Percentiles rank a stretch among this genome's conserved stretches.
Conservation (phyloP, 768 basidiomycete species). For the Inosperma sp. region DNA sequence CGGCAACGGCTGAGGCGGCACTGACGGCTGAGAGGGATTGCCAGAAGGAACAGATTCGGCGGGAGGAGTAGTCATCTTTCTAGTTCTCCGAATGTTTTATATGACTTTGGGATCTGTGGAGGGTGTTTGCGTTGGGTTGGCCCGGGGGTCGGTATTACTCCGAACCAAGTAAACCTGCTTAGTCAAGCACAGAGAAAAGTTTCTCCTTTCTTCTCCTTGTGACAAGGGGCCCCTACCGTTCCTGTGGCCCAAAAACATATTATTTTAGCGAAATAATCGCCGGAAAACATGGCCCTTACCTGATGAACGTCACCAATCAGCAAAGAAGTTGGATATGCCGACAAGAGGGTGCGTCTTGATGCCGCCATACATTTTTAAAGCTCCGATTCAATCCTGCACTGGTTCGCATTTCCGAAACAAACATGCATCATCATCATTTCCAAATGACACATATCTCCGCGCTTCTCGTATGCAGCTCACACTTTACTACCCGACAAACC, state of each 20-base stretch:
- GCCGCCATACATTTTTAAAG: conserved; percentile 29
- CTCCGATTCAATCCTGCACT: conserved; percentile 31
- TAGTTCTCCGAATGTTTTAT: conserved; percentile 37
- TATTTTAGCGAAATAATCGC: neutral
- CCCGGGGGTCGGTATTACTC: conserved; percentile 31
- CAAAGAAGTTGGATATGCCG: conserved; percentile 17
- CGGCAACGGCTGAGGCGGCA: conserved; percentile 46
- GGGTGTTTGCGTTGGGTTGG: conserved; percentile 30
- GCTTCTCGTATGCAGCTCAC: too few species aligned
- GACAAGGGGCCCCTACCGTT: neutral
- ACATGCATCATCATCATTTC: neutral
- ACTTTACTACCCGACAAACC: too few species aligned
- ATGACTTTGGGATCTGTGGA: conserved; percentile 31
- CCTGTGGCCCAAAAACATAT: neutral
- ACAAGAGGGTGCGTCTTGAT: conserved; percentile 21
- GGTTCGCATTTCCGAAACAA: neutral
- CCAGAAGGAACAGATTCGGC: conserved; percentile 38
- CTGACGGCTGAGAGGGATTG: conserved; percentile 34
- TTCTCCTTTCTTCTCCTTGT: too few species aligned
- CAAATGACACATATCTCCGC: too few species aligned
- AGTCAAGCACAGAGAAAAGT: conserved; percentile 30
- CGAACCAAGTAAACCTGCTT: conserved; percentile 38
- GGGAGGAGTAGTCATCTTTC: conserved; percentile 48
- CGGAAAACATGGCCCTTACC: conserved; percentile 7
- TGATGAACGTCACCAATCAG: conserved; percentile 2